These are phyloP conservation scores for Alternaria arbusti DNA, from an alignment of 2,329 filamentous ascomycete genomes.

Conservation along the genomic window DNA sequence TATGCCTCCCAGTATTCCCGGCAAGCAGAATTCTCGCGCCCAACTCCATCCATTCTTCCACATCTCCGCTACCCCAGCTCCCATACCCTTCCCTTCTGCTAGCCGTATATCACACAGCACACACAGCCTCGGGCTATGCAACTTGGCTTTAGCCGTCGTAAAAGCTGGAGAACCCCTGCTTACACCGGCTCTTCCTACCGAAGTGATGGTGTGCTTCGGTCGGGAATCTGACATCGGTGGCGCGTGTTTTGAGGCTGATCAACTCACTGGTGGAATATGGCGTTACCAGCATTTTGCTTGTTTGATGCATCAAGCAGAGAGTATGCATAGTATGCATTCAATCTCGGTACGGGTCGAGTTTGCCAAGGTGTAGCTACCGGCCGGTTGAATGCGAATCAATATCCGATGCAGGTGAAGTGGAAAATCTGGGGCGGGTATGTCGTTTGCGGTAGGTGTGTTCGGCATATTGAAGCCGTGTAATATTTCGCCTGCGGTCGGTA, in stretches of 20 bases:
- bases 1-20: neutral
- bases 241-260: constrained; percentile 10
- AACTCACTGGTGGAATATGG: constrained; percentile 17
- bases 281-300: neutral
- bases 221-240: constrained; percentile 1
- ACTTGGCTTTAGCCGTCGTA: constrained; percentile 3
- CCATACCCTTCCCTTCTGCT: neutral
- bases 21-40: neutral
- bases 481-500: neutral
- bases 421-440: constrained; percentile 13
- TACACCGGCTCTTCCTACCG: neutral
- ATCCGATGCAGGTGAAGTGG: constrained; percentile 18
- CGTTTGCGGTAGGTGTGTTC: neutral
- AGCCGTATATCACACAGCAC: neutral
- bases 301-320: neutral
- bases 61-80: neutral
- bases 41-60: neutral
- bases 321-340: neutral
- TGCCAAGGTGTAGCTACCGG: constrained; percentile 10
- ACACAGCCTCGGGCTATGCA: neutral
- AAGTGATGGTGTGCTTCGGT: neutral
- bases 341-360: neutral
- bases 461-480: neutral
- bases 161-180: constrained; percentile 8
- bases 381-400: constrained; percentile 39